Percentiles rank a stretch among this genome's conserved stretches.
These are phyloP conservation scores for Porogramme epimiltina DNA, from an alignment of 1,284 basidiomycete species.

Conservation along the genomic window DNA sequence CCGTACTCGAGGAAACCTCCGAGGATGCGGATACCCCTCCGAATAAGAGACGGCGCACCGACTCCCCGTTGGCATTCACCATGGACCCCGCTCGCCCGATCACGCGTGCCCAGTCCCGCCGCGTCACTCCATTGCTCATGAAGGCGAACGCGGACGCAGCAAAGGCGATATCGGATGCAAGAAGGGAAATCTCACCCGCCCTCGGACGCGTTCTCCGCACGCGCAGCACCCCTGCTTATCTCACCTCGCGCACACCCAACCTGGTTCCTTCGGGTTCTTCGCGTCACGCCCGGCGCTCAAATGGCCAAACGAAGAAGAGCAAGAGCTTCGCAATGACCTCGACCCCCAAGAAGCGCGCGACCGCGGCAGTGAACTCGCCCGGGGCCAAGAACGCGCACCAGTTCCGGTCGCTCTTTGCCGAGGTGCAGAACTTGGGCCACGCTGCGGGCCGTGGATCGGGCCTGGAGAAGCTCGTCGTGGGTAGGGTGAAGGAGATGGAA, in stretches of 20 bases:
- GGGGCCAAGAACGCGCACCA: not conserved
- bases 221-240: slow-evolving; percentile 26
- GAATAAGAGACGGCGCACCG: slow-evolving; percentile 21
- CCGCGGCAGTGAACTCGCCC: slow-evolving; percentile 16
- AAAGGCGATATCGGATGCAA: slow-evolving; percentile 3
- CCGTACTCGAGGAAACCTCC: slow-evolving; percentile 19
- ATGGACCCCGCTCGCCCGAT: slow-evolving; percentile 14
- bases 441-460: not conserved
- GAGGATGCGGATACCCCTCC: slow-evolving; percentile 6
- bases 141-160: not conserved
- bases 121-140: slow-evolving; percentile 14
- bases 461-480: not conserved
- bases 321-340: slow-evolving; percentile 26
- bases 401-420: slow-evolving; percentile 11
- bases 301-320: slow-evolving; percentile 9
- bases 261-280: no score
- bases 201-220: slow-evolving; percentile 8
- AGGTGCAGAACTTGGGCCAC: not conserved
- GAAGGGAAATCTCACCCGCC: slow-evolving; percentile 9
- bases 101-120: slow-evolving; percentile 24
- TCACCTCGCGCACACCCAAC: no score
- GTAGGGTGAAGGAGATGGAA: not conserved
- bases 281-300: no score
- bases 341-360: slow-evolving; percentile 27
- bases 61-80: not conserved